A percentile compares a stretch with the other conserved stretches of the same genome.
These are phyloP conservation scores for Citrus hindsii DNA, from an alignment of 345 rosid genomes.

Conservation along the genomic window DNA sequence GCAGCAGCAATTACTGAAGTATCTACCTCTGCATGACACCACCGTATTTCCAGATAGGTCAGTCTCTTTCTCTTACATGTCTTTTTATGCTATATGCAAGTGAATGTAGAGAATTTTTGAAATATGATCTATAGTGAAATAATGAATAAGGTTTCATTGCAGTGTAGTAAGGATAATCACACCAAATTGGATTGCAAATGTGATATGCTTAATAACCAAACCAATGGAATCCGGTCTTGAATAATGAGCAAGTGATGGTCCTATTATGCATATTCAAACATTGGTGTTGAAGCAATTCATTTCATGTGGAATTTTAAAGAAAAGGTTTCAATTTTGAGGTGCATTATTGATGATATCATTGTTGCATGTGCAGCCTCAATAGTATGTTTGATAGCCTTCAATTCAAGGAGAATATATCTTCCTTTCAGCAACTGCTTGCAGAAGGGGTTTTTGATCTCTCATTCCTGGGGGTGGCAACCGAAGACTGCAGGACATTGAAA, in stretches of 20 bases:
- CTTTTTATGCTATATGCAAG: not conserved
- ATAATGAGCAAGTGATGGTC: not conserved
- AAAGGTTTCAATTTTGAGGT: constrained; percentile 2
- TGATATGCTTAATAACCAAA: not conserved
- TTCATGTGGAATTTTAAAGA: not conserved
- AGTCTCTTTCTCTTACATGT: constrained; percentile 12
- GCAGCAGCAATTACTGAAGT: constrained; percentile 68
- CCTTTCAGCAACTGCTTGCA: constrained; percentile 66
- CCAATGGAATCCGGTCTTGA: not conserved
- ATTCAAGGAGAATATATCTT: constrained; percentile 72
- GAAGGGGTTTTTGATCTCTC: constrained; percentile 81
- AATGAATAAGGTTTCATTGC: not conserved
- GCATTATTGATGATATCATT: constrained; percentile 14
- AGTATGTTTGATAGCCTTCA: constrained; percentile 79
- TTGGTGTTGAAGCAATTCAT: not conserved
- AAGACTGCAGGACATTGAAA: constrained; percentile 59
- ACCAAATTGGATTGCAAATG: not conserved
- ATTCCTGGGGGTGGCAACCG: constrained; percentile 45
- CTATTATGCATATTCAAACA: not conserved
- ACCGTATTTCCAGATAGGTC: constrained; percentile 62
- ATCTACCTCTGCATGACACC: constrained; percentile 66
- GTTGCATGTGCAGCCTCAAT: constrained; percentile 56
- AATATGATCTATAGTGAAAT: not conserved
- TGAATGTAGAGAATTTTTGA: not conserved
- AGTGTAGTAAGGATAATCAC: not conserved